A percentile compares a stretch with the other conserved stretches of the same genome.
Conservation (phyloP, 176 grass and related monocot species). For the Typha latifolia region DNA sequence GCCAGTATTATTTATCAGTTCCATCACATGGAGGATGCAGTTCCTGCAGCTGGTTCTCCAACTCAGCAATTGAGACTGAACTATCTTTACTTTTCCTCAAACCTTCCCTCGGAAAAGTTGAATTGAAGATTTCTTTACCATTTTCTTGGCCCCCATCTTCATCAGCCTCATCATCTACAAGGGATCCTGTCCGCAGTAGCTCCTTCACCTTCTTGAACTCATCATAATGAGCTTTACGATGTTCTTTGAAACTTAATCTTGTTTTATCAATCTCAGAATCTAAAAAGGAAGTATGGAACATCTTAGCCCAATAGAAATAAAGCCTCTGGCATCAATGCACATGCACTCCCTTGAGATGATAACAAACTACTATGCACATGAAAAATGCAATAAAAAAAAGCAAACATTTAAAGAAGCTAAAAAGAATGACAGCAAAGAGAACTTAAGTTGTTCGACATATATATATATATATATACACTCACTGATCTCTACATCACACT, state of each 20-base stretch:
- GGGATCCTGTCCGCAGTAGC: slow-evolving; percentile 39
- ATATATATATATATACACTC: too few relatives aligned
- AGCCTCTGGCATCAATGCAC: too few relatives aligned
- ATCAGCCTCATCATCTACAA: slow-evolving; percentile 32
- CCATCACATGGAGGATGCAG: not conserved
- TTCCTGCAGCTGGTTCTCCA: not conserved
- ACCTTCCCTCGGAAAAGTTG: not conserved
- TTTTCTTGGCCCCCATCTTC: slow-evolving; percentile 20
- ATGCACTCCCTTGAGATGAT: too few relatives aligned
- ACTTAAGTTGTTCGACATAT: too few relatives aligned
- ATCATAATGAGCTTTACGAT: slow-evolving; percentile 65
- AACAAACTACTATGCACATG: too few relatives aligned
- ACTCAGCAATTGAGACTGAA: too few relatives aligned
- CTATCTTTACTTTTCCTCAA: too few relatives aligned
- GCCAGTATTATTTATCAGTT: not conserved
- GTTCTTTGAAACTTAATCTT: slow-evolving; percentile 71
- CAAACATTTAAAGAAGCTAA: too few relatives aligned
- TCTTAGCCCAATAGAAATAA: not conserved
- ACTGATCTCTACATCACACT: too few relatives aligned
- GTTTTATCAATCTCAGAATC: slow-evolving; percentile 23
- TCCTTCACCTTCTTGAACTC: slow-evolving; percentile 80
- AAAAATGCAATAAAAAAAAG: too few relatives aligned
- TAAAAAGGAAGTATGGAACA: slow-evolving; percentile 4
- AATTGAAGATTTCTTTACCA: not conserved
- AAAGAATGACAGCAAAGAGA: too few relatives aligned